Evolutionary conservation across 192 early-diverging fungal species (phyloP).

Genomic region (Coemansia biformis): DNA sequence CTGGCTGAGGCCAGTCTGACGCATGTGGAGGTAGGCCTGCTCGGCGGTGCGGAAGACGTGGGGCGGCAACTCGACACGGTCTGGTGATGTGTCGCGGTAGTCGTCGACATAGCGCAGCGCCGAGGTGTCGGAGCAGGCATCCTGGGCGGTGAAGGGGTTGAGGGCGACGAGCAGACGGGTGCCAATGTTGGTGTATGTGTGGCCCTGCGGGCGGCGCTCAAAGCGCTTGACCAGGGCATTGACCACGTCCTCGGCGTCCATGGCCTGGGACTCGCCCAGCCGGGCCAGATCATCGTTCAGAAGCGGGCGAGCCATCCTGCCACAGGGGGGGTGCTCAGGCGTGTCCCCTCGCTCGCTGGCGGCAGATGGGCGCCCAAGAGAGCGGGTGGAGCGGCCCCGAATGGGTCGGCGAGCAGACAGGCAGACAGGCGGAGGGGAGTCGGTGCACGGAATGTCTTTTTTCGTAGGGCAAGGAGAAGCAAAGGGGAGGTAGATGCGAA

Average conservation of each 20-base stretch:
- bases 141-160: conserved; percentile 58
- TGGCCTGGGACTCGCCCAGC: conserved; percentile 31
- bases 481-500: no score
- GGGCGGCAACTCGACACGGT: conserved; percentile 50
- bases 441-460: no score
- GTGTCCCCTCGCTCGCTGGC: no score
- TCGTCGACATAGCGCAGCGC: conserved; percentile 70
- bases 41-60: conserved; percentile 69
- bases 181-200: conserved; percentile 68
- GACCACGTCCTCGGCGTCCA: conserved; percentile 44
- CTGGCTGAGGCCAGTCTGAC: conserved; percentile 67
- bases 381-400: no score
- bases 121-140: conserved; percentile 53
- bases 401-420: no score
- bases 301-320: conserved; percentile 20
- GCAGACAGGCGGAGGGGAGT: no score
- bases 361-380: no score
- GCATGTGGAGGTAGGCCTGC: conserved; percentile 68
- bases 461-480: no score
- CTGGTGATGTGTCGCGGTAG: conserved; percentile 58
- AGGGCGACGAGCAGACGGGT: conserved; percentile 65
- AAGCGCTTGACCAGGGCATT: conserved; percentile 44
- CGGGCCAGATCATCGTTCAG: conserved; percentile 43
- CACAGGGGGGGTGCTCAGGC: no score
- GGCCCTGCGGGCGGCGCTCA: conserved; percentile 41